These are phyloP conservation scores for Aspergillus sclerotioniger DNA, from an alignment of 495 filamentous ascomycete genomes.

Conservation along the genomic window DNA sequence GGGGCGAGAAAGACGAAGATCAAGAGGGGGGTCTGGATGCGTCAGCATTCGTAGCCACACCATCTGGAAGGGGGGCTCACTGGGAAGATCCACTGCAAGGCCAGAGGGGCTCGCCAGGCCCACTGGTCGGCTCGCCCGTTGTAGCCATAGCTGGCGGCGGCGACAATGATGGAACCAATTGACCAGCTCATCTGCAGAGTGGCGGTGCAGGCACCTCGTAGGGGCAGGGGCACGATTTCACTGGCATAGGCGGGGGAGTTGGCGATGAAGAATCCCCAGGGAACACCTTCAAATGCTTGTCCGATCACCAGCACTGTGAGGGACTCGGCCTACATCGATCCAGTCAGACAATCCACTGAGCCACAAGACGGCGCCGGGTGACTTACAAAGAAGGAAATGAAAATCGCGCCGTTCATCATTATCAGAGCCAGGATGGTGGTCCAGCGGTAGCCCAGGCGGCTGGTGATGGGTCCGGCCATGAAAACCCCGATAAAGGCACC, in stretches of 20 bases:
- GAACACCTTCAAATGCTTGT: constrained; percentile 68
- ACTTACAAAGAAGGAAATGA: constrained; percentile 63
- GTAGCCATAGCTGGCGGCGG: constrained; percentile 60
- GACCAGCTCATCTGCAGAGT: constrained; percentile 75
- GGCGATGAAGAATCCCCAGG: constrained; percentile 74
- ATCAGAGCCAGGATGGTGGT: constrained; percentile 61
- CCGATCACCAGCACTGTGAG: constrained; percentile 61
- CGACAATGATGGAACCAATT: constrained; percentile 66
- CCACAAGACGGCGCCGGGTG: neutral
- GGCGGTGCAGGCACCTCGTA: constrained; percentile 64
- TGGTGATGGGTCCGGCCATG: constrained; percentile 64
- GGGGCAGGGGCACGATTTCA: constrained; percentile 63
- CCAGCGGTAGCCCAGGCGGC: constrained; percentile 61
- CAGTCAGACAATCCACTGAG: neutral
- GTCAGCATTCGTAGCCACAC: neutral
- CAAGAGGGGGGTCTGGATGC: constrained; percentile 49
- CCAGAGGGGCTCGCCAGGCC: constrained; percentile 59
- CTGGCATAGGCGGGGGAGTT: constrained; percentile 69
- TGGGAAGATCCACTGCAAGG: constrained; percentile 79
- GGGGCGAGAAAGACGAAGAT: constrained; percentile 62
- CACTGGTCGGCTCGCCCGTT: constrained; percentile 48
- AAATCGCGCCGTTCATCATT: constrained; percentile 58
- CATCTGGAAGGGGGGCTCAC: neutral
- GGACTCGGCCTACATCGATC: constrained; percentile 41
- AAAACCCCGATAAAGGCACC: constrained; percentile 68